These are phyloP conservation scores for Davidsoniella australis DNA, from an alignment of 2,329 filamentous ascomycete genomes.

Conservation along the genomic window DNA sequence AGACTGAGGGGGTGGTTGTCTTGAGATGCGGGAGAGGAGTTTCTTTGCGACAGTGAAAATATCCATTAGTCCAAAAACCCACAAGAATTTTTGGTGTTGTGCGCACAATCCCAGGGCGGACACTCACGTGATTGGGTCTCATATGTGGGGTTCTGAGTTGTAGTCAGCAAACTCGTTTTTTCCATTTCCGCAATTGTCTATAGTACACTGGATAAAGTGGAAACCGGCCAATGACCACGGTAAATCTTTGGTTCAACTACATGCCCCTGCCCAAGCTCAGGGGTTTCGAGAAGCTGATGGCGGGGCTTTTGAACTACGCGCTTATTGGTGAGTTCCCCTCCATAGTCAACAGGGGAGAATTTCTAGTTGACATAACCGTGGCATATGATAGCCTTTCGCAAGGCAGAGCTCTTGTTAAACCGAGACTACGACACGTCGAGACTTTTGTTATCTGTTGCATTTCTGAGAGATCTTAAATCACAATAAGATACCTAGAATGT, in stretches of 20 bases:
- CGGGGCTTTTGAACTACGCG: constrained; percentile 12
- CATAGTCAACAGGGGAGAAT: constrained; percentile 9
- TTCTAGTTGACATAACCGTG: constrained; percentile 5
- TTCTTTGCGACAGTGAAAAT: constrained; percentile 11
- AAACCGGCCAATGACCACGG: neutral
- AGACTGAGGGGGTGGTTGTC: constrained; percentile 13
- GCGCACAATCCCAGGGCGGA: constrained; percentile 10
- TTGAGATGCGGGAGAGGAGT: constrained; percentile 14
- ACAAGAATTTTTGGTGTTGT: constrained; percentile 13
- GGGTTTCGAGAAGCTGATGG: constrained; percentile 10
- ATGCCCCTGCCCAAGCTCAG: constrained; percentile 4
- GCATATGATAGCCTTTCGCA: constrained; percentile 11
- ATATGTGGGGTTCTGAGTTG: constrained; percentile 1
- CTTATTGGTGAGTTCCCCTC: constrained; percentile 12
- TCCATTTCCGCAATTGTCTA: neutral
- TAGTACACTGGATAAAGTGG: neutral
- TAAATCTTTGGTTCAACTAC: constrained; percentile 3
- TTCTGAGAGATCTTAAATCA: constrained; percentile 2
- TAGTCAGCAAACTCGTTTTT: constrained; percentile 5
- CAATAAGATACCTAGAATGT: constrained; percentile 43
- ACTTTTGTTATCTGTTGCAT: constrained; percentile 7
- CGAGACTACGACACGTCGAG: constrained; percentile 8
- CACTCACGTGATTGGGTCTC: constrained; percentile 12
- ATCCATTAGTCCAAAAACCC: constrained; percentile 10
- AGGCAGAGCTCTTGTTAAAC: constrained; percentile 10